Conservation (phyloP, 352 stramenopile species). For the Pythium scleroteichum region DNA sequence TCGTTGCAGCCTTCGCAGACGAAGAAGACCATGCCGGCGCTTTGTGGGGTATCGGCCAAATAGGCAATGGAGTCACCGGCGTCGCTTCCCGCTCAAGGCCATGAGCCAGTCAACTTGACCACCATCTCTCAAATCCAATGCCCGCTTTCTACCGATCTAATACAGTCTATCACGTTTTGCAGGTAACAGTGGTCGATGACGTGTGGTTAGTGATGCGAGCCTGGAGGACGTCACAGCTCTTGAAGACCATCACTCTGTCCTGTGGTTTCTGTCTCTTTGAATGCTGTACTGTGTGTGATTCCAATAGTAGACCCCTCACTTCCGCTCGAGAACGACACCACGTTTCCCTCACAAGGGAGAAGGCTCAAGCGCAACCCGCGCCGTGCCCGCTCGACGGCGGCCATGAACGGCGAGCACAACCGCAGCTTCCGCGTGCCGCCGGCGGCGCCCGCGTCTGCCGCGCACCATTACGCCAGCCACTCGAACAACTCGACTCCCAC, state of each 20-base stretch:
- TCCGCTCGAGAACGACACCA: no score
- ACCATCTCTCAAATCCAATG: no score
- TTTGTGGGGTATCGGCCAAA: no score
- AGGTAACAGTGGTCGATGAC: no score
- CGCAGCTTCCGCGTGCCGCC: conserved; percentile 22
- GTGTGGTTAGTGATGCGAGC: no score
- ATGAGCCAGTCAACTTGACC: no score
- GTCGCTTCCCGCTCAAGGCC: no score
- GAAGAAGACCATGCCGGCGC: conserved; percentile 80
- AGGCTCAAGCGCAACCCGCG: not conserved
- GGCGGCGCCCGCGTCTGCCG: conserved; percentile 1
- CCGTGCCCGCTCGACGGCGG: not conserved
- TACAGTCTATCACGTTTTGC: no score
- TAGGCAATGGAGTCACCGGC: no score
- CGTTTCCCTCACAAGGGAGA: not conserved
- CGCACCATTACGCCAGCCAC: no score
- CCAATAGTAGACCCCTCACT: not conserved
- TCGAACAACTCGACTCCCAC: conserved; percentile 20
- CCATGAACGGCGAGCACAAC: conserved; percentile 19
- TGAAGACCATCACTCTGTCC: conserved; percentile 9
- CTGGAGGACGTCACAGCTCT: no score
- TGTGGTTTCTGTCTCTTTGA: not conserved
- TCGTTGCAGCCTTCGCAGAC: conserved; percentile 89
- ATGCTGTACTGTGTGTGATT: not conserved
- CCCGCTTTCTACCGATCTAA: no score